Evolutionary conservation across 2,329 filamentous ascomycete genomes (phyloP).

Genomic region (Emergomyces africanus): DNA sequence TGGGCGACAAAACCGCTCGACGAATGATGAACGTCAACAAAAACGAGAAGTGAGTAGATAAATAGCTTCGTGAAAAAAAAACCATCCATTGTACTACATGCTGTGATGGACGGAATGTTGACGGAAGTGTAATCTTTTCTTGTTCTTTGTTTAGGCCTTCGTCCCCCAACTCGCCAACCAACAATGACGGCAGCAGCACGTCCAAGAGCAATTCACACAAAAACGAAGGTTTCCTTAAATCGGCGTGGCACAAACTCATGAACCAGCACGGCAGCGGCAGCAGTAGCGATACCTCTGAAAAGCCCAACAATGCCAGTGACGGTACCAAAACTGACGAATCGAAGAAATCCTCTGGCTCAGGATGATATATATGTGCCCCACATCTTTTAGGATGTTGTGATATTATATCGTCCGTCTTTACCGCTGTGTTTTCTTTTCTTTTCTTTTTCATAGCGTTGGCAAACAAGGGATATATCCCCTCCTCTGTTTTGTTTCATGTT

Average conservation of each 20-base stretch:
- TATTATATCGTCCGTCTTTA: background rate
- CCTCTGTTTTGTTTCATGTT: background rate
- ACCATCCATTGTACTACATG: background rate
- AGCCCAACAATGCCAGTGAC: constrained; percentile 9
- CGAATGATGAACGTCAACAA: constrained; percentile 69
- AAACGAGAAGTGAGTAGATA: constrained; percentile 39
- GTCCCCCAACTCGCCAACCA: constrained; percentile 11
- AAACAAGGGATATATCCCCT: constrained; percentile 19
- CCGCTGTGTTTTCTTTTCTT: constrained; percentile 3
- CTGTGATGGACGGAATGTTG: background rate
- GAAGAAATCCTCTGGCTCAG: constrained; percentile 29
- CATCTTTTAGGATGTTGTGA: background rate
- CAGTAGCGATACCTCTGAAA: constrained; percentile 7
- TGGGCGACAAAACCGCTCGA: constrained; percentile 84
- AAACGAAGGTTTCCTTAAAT: constrained; percentile 83
- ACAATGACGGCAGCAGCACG: background rate
- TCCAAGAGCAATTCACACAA: constrained; percentile 44
- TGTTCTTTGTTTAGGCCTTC: constrained; percentile 6
- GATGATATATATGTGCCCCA: constrained; percentile 14
- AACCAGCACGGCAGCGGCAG: constrained; percentile 42
- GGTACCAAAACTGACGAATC: constrained; percentile 19
- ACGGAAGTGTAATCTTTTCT: background rate
- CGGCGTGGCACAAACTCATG: constrained; percentile 85
- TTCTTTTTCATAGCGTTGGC: constrained; percentile 29
- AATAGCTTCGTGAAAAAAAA: background rate